Conservation (phyloP, 2,329 filamentous ascomycete species). For the Bipolaris zeicola region DNA sequence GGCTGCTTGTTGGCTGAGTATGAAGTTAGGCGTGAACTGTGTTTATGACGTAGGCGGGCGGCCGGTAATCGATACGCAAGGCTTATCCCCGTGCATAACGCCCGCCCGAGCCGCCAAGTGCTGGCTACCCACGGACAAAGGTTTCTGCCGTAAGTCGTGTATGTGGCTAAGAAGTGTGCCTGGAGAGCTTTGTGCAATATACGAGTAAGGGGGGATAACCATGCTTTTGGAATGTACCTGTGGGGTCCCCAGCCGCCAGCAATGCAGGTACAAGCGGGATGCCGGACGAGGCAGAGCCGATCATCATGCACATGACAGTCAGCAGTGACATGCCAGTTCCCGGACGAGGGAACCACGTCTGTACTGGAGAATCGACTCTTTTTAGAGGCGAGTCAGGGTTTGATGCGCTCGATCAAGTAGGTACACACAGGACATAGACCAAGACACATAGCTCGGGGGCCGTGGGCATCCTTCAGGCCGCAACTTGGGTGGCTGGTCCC, state of each 20-base stretch:
- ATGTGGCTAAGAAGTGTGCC: background rate
- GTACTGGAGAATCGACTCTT: background rate
- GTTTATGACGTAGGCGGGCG: conserved; percentile 11
- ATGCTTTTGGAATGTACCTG: conserved; percentile 8
- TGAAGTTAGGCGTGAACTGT: conserved; percentile 1
- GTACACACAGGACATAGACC: background rate
- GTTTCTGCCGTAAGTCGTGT: background rate
- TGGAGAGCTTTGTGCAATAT: conserved; percentile 5
- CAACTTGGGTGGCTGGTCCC: background rate
- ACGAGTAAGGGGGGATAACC: background rate
- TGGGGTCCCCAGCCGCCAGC: conserved; percentile 13
- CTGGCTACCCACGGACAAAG: conserved; percentile 73
- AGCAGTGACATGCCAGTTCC: background rate
- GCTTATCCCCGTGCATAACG: conserved; percentile 92
- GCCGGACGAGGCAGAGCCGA: conserved; percentile 9
- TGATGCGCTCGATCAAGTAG: background rate
- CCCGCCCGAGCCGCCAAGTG: conserved; percentile 95
- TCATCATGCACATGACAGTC: conserved; percentile 6
- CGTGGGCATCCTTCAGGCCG: background rate
- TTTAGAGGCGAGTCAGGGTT: background rate
- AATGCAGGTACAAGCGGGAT: conserved; percentile 22
- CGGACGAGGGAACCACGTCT: background rate
- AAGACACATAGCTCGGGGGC: background rate
- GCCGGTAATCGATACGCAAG: conserved; percentile 13
- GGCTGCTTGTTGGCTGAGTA: conserved; percentile 44